Evolutionary conservation across 2,329 filamentous ascomycete genomes (phyloP).

Genomic region (Alternaria sp.): DNA sequence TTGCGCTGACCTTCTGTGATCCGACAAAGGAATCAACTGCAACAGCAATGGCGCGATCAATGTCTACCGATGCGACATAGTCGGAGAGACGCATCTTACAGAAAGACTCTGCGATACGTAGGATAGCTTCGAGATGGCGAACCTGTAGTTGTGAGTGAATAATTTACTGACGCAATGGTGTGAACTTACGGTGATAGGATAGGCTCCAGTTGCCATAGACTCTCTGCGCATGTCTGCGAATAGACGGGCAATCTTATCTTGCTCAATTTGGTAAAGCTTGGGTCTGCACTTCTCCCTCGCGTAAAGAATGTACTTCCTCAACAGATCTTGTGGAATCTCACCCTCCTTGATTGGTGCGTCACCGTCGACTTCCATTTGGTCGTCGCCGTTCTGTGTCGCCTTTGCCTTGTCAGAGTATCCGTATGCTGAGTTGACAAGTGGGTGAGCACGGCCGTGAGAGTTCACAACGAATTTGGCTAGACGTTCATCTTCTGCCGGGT

Average conservation of each 20-base stretch:
- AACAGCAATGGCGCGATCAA: slow-evolving; percentile 95
- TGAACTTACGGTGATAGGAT: slow-evolving; percentile 87
- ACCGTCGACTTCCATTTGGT: slow-evolving; percentile 57
- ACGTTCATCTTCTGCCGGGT: slow-evolving; percentile 89
- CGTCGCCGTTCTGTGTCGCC: slow-evolving; percentile 42
- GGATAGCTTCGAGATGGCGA: slow-evolving; percentile 96
- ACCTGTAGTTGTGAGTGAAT: slow-evolving; percentile 64
- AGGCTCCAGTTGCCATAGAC: slow-evolving; percentile 89
- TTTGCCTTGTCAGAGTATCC: slow-evolving; percentile 34
- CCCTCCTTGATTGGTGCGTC: slow-evolving; percentile 63
- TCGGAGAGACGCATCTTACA: slow-evolving; percentile 98
- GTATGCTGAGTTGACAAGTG: slow-evolving; percentile 53
- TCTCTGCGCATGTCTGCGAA: slow-evolving; percentile 97
- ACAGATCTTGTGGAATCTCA: slow-evolving; percentile 86
- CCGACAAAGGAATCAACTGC: slow-evolving; percentile 96
- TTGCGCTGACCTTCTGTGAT: slow-evolving; percentile 96
- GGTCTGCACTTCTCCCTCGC: slow-evolving; percentile 87
- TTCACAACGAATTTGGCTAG: slow-evolving; percentile 94
- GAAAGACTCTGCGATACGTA: slow-evolving; percentile 92
- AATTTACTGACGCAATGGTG: background rate
- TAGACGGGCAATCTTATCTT: slow-evolving; percentile 92
- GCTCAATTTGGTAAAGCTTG: slow-evolving; percentile 96
- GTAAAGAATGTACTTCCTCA: slow-evolving; percentile 97
- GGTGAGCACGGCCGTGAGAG: slow-evolving; percentile 90
- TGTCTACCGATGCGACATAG: slow-evolving; percentile 87